Base-by-base conservation (phyloP, 1,284 basidiomycete genomes). In the Vanrija sp. region DNA sequence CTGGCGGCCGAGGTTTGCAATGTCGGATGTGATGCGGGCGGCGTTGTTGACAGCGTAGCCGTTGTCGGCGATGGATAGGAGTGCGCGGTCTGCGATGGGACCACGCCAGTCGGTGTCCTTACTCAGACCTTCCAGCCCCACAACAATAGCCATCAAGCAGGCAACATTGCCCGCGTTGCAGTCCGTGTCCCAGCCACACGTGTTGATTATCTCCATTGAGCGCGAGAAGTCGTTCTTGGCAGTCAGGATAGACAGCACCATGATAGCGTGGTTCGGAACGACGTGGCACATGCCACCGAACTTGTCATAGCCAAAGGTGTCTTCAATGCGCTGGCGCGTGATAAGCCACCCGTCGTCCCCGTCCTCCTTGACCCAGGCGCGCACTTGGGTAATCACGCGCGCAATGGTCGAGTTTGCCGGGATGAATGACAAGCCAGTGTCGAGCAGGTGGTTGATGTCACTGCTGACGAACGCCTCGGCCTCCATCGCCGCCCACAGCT, bases 41-140 rank as follows among this genome's bases (percentile, higher is more conserved):
- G 50, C 50, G 25, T 51, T 51, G 50, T 51, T 51, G 6, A 51
- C 45, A 7, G 50, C 43, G 28, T 51, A 51, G 16, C 50, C 50
- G 40, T 51, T 51, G 23, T 43, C 39, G 10, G 50, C 39, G n/a
- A 26, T 51, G 16, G 50, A 51, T 43, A 51, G 45, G 40, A 51
- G 18, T 3, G 50, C 50, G 10, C 50, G 50, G 28, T 51, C 50
- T 1, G 40, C 43, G n/a, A 51, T 44, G 15, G 50, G 50, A 18
- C 50, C 50, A 3, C 50, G 50, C 50, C 50, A 51, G 50, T 51
- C 50, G 16, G 18, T 28, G 15, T 45, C 28, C 19, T 19, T 38
- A 1, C 10, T 18, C 23, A 51, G 38, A 25, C 50, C 29, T 16
- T 51, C 40, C 19, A 51, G 14, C n/a, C 50, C 50, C 18, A 38